These are phyloP conservation scores for Amaranthus palmeri DNA, from an alignment of 148 eudicot genomes.

Conservation along the genomic window DNA sequence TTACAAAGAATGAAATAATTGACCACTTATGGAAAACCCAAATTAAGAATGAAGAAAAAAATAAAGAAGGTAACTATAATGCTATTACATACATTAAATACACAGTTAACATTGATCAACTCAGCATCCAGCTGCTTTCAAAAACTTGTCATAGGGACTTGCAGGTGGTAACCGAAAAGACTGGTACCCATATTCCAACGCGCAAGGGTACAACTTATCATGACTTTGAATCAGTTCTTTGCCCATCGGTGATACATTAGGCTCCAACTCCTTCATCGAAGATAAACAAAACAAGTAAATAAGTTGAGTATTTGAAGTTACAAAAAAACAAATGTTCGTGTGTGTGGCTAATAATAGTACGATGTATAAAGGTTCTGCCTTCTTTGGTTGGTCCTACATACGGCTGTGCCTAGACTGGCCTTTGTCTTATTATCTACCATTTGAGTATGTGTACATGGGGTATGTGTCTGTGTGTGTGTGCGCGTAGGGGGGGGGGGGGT, in stretches of 20 bases:
- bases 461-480: too few relatives aligned
- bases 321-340: neutral
- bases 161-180: slow-evolving; percentile 82
- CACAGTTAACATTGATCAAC: slow-evolving; percentile 24
- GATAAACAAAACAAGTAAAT: slow-evolving; percentile 14
- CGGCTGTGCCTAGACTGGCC: too few relatives aligned
- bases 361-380: neutral
- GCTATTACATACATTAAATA: slow-evolving; percentile 25
- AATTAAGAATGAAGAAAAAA: neutral
- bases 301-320: neutral
- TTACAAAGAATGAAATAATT: slow-evolving; percentile 37
- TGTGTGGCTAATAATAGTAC: neutral
- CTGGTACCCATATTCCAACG: slow-evolving; percentile 48
- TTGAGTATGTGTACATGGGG: too few relatives aligned
- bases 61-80: slow-evolving; percentile 2
- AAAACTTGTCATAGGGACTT: slow-evolving; percentile 83
- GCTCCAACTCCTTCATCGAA: slow-evolving; percentile 32
- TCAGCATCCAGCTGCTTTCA: slow-evolving; percentile 84
- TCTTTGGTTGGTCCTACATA: too few relatives aligned
- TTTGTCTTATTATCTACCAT: too few relatives aligned
- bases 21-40: slow-evolving; percentile 9
- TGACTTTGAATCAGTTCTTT: slow-evolving; percentile 28
- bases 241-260: slow-evolving; percentile 25
- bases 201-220: slow-evolving; percentile 42
- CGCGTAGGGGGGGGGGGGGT: too few relatives aligned